Evolutionary conservation across 2,329 filamentous ascomycete species (phyloP).

Genomic region (Cytospora chrysosperma): DNA sequence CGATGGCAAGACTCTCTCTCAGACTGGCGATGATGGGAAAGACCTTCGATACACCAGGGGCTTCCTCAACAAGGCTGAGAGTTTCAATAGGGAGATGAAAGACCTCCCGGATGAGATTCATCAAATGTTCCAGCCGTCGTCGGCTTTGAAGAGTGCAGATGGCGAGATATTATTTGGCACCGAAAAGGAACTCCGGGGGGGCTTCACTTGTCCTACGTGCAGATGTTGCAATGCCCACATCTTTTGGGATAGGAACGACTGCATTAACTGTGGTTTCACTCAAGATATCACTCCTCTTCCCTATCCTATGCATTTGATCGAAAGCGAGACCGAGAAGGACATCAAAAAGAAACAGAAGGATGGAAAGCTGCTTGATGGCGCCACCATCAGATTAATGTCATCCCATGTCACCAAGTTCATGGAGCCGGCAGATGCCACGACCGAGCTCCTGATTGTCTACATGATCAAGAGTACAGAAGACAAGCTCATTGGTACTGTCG

Average conservation of each 20-base stretch:
- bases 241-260: slow-evolving; percentile 63
- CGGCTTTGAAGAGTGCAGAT: slow-evolving; percentile 32
- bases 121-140: slow-evolving; percentile 38
- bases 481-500: slow-evolving; percentile 48
- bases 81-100: slow-evolving; percentile 36
- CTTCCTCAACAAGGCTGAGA: slow-evolving; percentile 56
- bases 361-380: background rate
- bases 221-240: slow-evolving; percentile 59
- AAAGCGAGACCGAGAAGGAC: background rate
- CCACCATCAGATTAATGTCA: background rate
- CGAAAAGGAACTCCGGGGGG: slow-evolving; percentile 54
- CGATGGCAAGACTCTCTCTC: background rate
- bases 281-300: background rate
- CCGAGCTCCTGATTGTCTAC: slow-evolving; percentile 33
- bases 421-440: slow-evolving; percentile 20
- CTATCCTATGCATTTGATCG: slow-evolving; percentile 4
- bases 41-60: slow-evolving; percentile 50
- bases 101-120: slow-evolving; percentile 42
- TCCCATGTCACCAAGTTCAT: slow-evolving; percentile 1
- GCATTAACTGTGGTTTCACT: slow-evolving; percentile 53
- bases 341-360: background rate
- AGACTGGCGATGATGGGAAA: slow-evolving; percentile 23
- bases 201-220: slow-evolving; percentile 67
- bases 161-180: slow-evolving; percentile 38
- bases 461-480: slow-evolving; percentile 44